Evolutionary conservation across 805 yeast genomes (phyloP), one percentile per base, ranked within the genome.

Genomic region (Ogataea neopini): DNA sequence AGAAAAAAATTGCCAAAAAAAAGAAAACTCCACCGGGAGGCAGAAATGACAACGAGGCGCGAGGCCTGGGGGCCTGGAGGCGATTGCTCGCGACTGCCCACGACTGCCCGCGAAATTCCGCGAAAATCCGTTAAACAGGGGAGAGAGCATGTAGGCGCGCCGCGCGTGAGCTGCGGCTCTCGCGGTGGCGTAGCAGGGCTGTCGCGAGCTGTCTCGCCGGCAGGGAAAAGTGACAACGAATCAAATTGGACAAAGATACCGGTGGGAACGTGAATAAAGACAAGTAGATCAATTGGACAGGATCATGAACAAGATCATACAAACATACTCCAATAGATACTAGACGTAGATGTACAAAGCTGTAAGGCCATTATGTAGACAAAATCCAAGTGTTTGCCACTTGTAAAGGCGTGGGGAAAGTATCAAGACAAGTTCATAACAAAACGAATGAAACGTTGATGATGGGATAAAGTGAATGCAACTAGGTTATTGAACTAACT

Each of bases 161-260:
- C 30, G 30, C 30, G 30, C 30, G 34, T 11, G 39, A 22, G 8
- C 25, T 8, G 25, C 25, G 25, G 25, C 25, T 22, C 35, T 25
- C 37, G 26, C 39, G 37, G 25, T 44, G 46, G 40, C 48, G 48
- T 37, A 28, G 33, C 42, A 25, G 43, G 23, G 32, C 22, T 23
- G 22, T 20, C 35, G 43, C 36, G 43, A 19, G 28, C 34, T 22
- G 29, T 20, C 42, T 39, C 42, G 42, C 42, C 42, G 33, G 42
- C 33, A 6, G 28, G 26, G 46, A 43, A 52, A 52, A 52, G 56
- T 52, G 56, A 52, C 56, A 54, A 50, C 54, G 58, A 50, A 48
- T 51, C 56, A 52, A 54, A 53, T 50, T 45, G 52, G 41, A 42
- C 49, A 43, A 45, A 44, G 39, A 45, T 39, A 39, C 33, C 33